phyloP scores from a whole-genome alignment of 345 rosid genomes.

The Sisymbrium irio region DNA sequence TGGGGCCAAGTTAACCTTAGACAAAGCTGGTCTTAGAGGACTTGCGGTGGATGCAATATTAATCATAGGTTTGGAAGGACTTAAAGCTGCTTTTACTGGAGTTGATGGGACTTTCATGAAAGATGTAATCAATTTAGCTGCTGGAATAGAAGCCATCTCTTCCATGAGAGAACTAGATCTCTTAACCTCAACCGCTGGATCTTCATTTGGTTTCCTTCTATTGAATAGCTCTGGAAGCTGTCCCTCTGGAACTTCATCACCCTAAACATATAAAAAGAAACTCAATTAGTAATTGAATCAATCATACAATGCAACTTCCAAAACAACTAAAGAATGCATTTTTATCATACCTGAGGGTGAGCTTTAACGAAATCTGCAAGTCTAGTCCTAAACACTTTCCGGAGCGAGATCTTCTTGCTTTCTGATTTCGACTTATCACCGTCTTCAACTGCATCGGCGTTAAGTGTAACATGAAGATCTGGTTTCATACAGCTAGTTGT shows the following conservation, averaged over 20 bases:
- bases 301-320: not conserved
- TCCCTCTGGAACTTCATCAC: constrained; percentile 73
- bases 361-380: constrained; percentile 52
- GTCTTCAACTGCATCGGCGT: constrained; percentile 44
- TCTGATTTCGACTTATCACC: constrained; percentile 39
- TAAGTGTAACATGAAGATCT: constrained; percentile 62
- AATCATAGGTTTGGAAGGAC: not conserved
- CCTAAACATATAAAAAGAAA: constrained; percentile 40
- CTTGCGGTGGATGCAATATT: not conserved
- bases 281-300: not conserved
- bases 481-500: constrained; percentile 73
- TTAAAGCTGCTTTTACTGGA: constrained; percentile 8
- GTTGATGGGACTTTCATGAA: constrained; percentile 9
- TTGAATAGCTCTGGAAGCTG: constrained; percentile 71
- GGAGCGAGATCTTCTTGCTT: constrained; percentile 42
- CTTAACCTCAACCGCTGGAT: constrained; percentile 19
- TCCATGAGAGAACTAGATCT: not conserved
- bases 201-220: constrained; percentile 22
- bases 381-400: constrained; percentile 61
- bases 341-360: constrained; percentile 63
- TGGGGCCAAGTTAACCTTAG: not conserved
- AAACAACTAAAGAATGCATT: not conserved
- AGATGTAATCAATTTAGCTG: constrained; percentile 1
- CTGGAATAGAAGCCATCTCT: constrained; percentile 25
- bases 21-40: not conserved